Percentiles rank a stretch among this genome's conserved stretches.
Evolutionary conservation across 1,139 yeast species (phyloP).

Genomic region (Diutina neorugosa): DNA sequence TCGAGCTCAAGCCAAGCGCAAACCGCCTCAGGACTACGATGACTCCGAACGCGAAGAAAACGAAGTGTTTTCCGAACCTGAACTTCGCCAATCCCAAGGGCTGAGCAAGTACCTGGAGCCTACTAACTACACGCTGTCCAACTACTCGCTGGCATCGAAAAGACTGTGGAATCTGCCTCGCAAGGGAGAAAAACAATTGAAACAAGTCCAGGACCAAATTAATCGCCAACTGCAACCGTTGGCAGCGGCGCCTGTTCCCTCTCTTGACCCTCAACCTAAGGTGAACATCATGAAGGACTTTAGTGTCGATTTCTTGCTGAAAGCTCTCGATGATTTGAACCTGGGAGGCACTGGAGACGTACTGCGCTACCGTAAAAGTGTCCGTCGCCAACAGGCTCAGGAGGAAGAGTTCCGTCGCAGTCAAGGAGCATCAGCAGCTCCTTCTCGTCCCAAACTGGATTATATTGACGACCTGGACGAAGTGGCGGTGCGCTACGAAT

Average conservation of each 20-base stretch:
- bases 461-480: constrained; percentile 25
- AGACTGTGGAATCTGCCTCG: constrained; percentile 48
- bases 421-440: not conserved
- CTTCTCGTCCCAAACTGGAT: constrained; percentile 15
- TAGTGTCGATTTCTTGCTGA: constrained; percentile 37
- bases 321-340: constrained; percentile 56
- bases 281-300: constrained; percentile 32
- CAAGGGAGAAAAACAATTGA: constrained; percentile 22
- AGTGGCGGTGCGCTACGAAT: constrained; percentile 26
- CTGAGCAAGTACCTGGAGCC: constrained; percentile 38
- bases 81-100: constrained; percentile 17
- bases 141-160: constrained; percentile 1
- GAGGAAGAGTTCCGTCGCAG: not conserved
- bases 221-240: constrained; percentile 25
- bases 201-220: constrained; percentile 29
- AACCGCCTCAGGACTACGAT: constrained; percentile 4
- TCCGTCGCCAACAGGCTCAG: constrained; percentile 11
- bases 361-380: constrained; percentile 27
- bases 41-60: constrained; percentile 17
- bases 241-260: constrained; percentile 5
- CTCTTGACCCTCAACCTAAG: constrained; percentile 7
- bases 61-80: constrained; percentile 17
- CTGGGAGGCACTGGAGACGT: constrained; percentile 53
- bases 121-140: constrained; percentile 24
- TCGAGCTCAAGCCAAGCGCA: not conserved